phyloP scores from a whole-genome alignment of 1,139 yeast genomes.

The Protomyces gravidus region DNA sequence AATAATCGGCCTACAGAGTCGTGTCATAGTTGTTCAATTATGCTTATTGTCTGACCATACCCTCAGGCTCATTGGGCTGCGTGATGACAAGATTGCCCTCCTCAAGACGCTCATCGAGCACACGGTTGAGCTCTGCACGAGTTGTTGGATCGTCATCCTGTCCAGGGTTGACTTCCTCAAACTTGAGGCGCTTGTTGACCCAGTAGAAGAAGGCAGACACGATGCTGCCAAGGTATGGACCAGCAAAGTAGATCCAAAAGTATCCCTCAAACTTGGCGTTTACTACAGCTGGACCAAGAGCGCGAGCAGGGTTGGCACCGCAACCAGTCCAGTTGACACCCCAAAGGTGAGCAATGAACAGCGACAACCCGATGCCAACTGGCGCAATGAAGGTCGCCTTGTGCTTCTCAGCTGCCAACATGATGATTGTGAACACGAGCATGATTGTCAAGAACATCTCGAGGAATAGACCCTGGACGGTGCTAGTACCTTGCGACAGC shows the following conservation, averaged over 20 bases:
- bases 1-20: too few species aligned
- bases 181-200: conserved; percentile 14
- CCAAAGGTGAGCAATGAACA: conserved; percentile 76
- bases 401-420: conserved; percentile 81
- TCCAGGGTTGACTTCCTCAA: conserved; percentile 25
- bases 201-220: conserved; percentile 22
- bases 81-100: neutral
- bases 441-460: conserved; percentile 78
- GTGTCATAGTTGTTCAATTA: too few species aligned
- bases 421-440: conserved; percentile 70
- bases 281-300: conserved; percentile 80
- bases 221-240: conserved; percentile 32
- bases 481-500: conserved; percentile 68
- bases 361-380: conserved; percentile 72
- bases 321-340: conserved; percentile 87
- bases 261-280: conserved; percentile 66
- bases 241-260: conserved; percentile 88
- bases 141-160: conserved; percentile 38
- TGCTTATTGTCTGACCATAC: too few species aligned
- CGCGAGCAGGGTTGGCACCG: conserved; percentile 87
- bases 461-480: conserved; percentile 69
- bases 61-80: neutral
- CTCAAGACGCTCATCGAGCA: conserved; percentile 13
- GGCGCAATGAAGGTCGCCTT: conserved; percentile 77
- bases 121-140: conserved; percentile 7